A percentile compares a stretch with the other conserved stretches of the same genome.
These are phyloP conservation scores for Raffaelea deltoideospora DNA, from an alignment of 2,329 filamentous ascomycete genomes.

Conservation along the genomic window DNA sequence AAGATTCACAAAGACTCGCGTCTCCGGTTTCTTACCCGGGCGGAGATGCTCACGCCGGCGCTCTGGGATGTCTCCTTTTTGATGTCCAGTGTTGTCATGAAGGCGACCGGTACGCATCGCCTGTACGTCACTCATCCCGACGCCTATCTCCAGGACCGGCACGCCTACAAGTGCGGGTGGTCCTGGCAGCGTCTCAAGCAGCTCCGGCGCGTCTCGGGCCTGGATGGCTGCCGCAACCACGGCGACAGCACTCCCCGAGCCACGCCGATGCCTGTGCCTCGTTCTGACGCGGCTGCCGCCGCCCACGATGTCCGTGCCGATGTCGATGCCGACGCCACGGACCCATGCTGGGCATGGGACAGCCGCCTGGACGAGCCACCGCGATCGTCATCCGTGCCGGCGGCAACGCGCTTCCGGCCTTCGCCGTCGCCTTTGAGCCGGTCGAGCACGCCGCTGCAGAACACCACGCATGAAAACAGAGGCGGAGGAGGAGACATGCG, in stretches of 20 bases:
- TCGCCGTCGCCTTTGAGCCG: conserved; percentile 5
- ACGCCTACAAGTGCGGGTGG: conserved; percentile 42
- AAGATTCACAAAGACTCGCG: conserved; percentile 62
- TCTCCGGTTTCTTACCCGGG: conserved; percentile 52
- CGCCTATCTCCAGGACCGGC: conserved; percentile 53
- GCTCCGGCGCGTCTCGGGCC: conserved; percentile 14
- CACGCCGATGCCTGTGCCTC: no score
- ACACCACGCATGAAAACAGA: neutral
- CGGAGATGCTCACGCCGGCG: conserved; percentile 59
- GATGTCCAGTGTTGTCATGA: conserved; percentile 57
- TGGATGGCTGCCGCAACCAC: no score
- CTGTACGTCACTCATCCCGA: conserved; percentile 64
- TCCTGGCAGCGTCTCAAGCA: conserved; percentile 49
- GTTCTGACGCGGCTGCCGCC: no score
- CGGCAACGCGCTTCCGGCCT: neutral
- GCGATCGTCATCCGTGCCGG: neutral
- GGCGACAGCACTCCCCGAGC: no score
- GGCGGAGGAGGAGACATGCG: no score
- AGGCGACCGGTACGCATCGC: conserved; percentile 44
- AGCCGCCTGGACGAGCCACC: conserved; percentile 45
- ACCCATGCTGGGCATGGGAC: conserved; percentile 54
- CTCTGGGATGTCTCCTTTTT: conserved; percentile 60
- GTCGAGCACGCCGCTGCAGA: neutral
- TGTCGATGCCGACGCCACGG: conserved; percentile 15
- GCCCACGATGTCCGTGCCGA: neutral